Conservation (phyloP, 495 filamentous ascomycete genomes). For the Antarctomyces pellizariae region DNA sequence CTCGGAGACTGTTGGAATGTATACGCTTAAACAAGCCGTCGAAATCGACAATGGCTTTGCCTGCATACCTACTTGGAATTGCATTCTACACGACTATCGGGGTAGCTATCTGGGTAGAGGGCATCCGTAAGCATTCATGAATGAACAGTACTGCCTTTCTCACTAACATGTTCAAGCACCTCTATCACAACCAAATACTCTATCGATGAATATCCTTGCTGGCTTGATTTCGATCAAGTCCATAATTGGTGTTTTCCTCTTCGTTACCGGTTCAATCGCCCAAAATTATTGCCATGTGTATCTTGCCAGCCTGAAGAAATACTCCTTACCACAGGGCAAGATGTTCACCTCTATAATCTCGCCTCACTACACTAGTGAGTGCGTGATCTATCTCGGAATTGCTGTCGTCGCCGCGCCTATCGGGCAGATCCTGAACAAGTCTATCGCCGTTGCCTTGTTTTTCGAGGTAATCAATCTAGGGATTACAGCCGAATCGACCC, state of each 20-base stretch:
- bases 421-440: slow-evolving; percentile 38
- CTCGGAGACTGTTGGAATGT: slow-evolving; percentile 53
- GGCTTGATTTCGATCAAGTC: slow-evolving; percentile 25
- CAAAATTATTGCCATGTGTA: slow-evolving; percentile 69
- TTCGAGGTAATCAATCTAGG: slow-evolving; percentile 69
- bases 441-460: slow-evolving; percentile 36
- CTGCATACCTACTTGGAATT: slow-evolving; percentile 59
- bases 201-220: slow-evolving; percentile 1
- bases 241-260: slow-evolving; percentile 34
- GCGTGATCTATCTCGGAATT: slow-evolving; percentile 59
- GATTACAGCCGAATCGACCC: slow-evolving; percentile 54
- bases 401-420: slow-evolving; percentile 49
- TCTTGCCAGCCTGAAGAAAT: slow-evolving; percentile 60
- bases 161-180: slow-evolving; percentile 3
- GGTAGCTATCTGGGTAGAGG: slow-evolving; percentile 71
- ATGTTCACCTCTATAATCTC: slow-evolving; percentile 48
- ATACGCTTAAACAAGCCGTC: slow-evolving; percentile 36
- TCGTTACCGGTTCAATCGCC: slow-evolving; percentile 48
- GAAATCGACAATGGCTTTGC: slow-evolving; percentile 51
- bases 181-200: slow-evolving; percentile 1
- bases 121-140: slow-evolving; percentile 29
- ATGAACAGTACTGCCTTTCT: background rate
- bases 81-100: slow-evolving; percentile 50
- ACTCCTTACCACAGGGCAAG: slow-evolving; percentile 45
- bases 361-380: slow-evolving; percentile 86